Percentiles rank a stretch among this genome's conserved stretches.
These are phyloP conservation scores for Logfia minima DNA, from an alignment of 129 eudicot genomes.

Conservation along the genomic window DNA sequence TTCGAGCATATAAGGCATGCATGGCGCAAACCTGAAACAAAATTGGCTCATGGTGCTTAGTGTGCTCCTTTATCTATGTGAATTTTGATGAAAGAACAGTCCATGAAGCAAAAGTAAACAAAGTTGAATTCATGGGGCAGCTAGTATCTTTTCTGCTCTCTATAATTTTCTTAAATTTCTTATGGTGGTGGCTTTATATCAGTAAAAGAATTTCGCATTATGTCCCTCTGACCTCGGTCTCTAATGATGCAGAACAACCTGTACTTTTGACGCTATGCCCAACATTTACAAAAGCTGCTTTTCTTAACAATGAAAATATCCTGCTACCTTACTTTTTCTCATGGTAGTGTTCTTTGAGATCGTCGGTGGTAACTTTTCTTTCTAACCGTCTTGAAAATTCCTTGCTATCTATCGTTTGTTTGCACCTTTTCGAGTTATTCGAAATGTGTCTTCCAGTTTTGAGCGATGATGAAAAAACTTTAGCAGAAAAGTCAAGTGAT, in stretches of 20 bases:
- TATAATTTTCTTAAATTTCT: neutral
- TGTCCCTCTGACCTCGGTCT: neutral
- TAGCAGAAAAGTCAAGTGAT: neutral
- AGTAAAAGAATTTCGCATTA: constrained; percentile 1
- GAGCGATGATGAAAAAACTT: neutral
- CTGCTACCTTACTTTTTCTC: neutral
- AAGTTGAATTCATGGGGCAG: neutral
- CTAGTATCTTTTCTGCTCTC: neutral
- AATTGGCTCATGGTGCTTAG: neutral
- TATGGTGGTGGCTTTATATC: neutral
- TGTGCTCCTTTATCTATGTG: neutral
- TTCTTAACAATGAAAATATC: neutral
- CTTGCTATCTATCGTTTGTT: neutral
- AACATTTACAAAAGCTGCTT: constrained; percentile 12
- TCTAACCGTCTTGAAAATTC: neutral
- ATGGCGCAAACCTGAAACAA: neutral
- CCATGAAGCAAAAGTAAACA: constrained; percentile 3
- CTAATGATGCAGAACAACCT: constrained; percentile 15
- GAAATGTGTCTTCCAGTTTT: too few relatives aligned
- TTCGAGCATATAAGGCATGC: neutral
- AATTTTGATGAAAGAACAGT: neutral
- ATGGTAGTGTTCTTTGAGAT: constrained; percentile 9
- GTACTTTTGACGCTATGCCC: neutral
- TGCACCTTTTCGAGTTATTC: neutral
- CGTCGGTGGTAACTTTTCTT: neutral